phyloP scores from a whole-genome alignment of 441 rosid genomes.

The Pelargonium myrrhifolium region DNA sequence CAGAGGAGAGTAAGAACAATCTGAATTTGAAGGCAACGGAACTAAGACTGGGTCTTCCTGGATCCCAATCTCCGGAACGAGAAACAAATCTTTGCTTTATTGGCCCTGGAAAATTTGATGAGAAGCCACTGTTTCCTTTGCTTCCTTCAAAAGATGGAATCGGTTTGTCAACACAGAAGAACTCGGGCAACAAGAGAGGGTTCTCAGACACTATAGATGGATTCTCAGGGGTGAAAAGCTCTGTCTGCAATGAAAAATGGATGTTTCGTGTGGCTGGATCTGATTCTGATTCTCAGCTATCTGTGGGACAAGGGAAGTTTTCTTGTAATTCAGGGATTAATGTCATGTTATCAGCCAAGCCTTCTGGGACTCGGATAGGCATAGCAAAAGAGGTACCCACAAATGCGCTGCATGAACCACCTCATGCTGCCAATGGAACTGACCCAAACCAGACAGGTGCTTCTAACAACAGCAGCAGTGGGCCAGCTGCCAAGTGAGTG shows the following conservation, averaged over 20 bases:
- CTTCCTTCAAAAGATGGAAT: conserved; percentile 54
- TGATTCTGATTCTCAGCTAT: conserved; percentile 37
- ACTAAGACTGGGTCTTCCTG: conserved; percentile 81
- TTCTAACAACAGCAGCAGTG: conserved; percentile 37
- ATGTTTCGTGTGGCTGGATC: conserved; percentile 43
- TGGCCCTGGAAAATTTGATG: conserved; percentile 45
- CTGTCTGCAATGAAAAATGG: conserved; percentile 54
- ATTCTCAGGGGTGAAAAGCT: conserved; percentile 53
- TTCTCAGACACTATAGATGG: conserved; percentile 70
- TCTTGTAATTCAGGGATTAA: conserved; percentile 43
- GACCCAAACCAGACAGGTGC: conserved; percentile 28
- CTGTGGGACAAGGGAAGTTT: conserved; percentile 42
- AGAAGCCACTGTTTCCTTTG: conserved; percentile 70
- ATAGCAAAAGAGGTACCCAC: conserved; percentile 39
- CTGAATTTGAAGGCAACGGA: conserved; percentile 81
- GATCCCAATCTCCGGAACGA: conserved; percentile 64
- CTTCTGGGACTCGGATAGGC: conserved; percentile 35
- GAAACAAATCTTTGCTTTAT: conserved; percentile 36
- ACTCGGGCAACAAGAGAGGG: conserved; percentile 73
- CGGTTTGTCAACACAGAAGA: conserved; percentile 42
- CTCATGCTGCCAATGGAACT: conserved; percentile 26
- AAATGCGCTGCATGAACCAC: conserved; percentile 34
- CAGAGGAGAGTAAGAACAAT: conserved; percentile 32
- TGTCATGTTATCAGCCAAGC: conserved; percentile 36
- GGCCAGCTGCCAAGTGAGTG: conserved; percentile 75